Base-by-base conservation (phyloP, 1,139 yeast genomes). In the Magnusiomyces starmeri region DNA sequence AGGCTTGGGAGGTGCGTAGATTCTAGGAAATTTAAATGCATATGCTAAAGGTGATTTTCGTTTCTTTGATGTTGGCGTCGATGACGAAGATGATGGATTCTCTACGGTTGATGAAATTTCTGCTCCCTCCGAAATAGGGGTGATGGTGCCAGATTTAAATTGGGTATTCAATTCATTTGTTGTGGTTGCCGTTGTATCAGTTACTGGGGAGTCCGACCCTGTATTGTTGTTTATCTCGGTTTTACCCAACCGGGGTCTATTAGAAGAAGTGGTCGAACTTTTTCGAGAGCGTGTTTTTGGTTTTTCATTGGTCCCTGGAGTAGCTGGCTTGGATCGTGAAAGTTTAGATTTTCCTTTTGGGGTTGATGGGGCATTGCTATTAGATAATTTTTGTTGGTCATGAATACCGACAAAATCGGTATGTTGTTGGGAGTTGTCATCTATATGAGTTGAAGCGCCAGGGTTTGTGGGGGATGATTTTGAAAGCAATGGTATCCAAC, bases 41-140 rank as follows among this genome's bases (percentile, higher is more conserved):
- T 45, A 45, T 29, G 48, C 39, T 21, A 45, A 16, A 14, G 48
- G 48, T 29, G 48, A 45, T 25, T 35, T 45, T 16, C 48, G 48
- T 22, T 24, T 32, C 18, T 45, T 45, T 21, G 40, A n/a, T 29
- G 48, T 14, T 21, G 44, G 16, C 10, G 39, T 6, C 4, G 39
- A 9, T n/a, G 39, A 29, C 14, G 14, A 34, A 34, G 39, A 34
- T 34, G 39, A 34, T 34, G n/a, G n/a, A n/a, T n/a, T n/a, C n/a
- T n/a, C n/a, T n/a, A n/a, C n/a, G n/a, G n/a, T n/a, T n/a, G n/a
- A n/a, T n/a, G n/a, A n/a, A n/a, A n/a, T n/a, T n/a, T n/a, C n/a
- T n/a, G n/a, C n/a, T n/a, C n/a, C n/a, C n/a, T n/a, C n/a, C n/a
- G n/a, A n/a, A n/a, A n/a, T 32, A 32, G 37, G n/a, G 37, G 12